Conservation (phyloP, 108 stramenopile species). For the Thalassiosira profunda region DNA sequence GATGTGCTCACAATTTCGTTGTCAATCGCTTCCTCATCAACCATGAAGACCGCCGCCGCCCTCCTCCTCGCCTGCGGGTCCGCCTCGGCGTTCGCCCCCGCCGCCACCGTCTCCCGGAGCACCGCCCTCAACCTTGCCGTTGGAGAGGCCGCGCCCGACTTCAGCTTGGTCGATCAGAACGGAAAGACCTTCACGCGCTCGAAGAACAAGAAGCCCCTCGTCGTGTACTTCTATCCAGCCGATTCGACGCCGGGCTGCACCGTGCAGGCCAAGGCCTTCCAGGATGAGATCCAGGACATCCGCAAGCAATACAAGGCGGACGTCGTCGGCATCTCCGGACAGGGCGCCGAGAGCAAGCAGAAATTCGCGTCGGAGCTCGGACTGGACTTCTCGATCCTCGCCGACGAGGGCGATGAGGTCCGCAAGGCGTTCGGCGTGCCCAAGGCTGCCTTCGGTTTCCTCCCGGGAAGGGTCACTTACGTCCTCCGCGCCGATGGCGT, state of each 20-base stretch:
- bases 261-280: conserved; percentile 73
- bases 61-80: conserved; percentile 29
- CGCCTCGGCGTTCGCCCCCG: conserved; percentile 69
- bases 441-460: conserved; percentile 71
- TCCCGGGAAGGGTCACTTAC: conserved; percentile 85
- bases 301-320: conserved; percentile 82
- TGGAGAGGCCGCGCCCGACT: conserved; percentile 85
- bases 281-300: conserved; percentile 65
- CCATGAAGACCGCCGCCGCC: conserved; percentile 36
- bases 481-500: conserved; percentile 76
- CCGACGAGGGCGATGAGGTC: conserved; percentile 74
- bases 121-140: conserved; percentile 66
- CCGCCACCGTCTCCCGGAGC: conserved; percentile 9
- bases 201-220: conserved; percentile 79
- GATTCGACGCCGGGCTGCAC: conserved; percentile 87
- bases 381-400: conserved; percentile 76
- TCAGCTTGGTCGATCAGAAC: conserved; percentile 77
- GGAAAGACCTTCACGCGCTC: conserved; percentile 81
- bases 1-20: too few species aligned
- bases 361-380: conserved; percentile 79
- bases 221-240: conserved; percentile 87
- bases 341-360: conserved; percentile 79
- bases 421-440: conserved; percentile 75
- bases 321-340: conserved; percentile 83
- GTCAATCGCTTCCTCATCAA: neutral